Evolutionary conservation across 2,329 filamentous ascomycete species (phyloP), one percentile per base, ranked within the genome.

Genomic region (Hymenoscyphus occultus): DNA sequence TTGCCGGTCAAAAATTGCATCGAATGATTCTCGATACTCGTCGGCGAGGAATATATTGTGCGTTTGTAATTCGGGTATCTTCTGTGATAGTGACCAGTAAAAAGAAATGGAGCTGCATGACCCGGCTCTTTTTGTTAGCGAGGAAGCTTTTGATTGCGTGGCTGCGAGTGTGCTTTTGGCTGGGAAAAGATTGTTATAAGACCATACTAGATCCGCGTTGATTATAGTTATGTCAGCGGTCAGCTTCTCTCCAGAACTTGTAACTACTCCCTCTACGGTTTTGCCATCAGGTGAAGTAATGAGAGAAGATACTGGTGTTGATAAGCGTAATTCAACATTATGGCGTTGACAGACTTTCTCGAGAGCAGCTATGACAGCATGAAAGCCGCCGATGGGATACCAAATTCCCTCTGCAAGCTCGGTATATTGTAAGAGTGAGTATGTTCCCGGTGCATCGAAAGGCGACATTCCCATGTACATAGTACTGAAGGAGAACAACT

Each of bases 401-500:
- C 89, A 90, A 56, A 93, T 91, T 0, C 90, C 90, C 77, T 93
- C 88, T 0, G 87, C 86, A 39, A 91, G 77, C 77, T 92, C 90
- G 0, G 90, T 90, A 74, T 92, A 92, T 76, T 92, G 90, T 61
- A 92, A 78, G 65, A 92, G 76, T 59, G 84, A 88, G 77, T 92
- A 92, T 1, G 90, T 92, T 3, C 86, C 89, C 0, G 90, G 90
- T 0, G 90, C 89, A 73, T 91, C 88, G 73, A 90, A 92, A 0
- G 90, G 90, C 63, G 83, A 87, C 90, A 92, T 92, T 0, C 90
- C 90, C 86, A 92, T 90, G 73, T 93, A 92, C 90, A 92, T 93
- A 71, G 87, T 91, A 28, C 86, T 89, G 76, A 92, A 92, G 0
- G 90, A 92, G 69, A 92, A 92, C 0, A 90, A 13, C 45, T 51